Percentiles rank a stretch among this genome's conserved stretches.
Evolutionary conservation across 2,329 filamentous ascomycete genomes (phyloP).

Genomic region (Cladosporium velox): DNA sequence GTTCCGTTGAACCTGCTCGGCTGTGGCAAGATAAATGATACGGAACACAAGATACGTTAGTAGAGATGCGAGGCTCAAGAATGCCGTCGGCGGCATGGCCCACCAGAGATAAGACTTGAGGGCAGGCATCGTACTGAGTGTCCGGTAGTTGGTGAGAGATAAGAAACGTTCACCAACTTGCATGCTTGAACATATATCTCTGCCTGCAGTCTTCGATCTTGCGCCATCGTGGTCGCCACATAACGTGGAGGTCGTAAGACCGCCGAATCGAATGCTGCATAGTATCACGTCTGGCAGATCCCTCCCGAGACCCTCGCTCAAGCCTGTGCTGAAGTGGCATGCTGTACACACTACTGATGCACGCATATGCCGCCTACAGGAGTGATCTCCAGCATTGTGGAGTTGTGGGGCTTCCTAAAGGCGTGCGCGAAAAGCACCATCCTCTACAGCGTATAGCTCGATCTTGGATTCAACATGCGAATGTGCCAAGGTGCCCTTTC

Average conservation of each 20-base stretch:
- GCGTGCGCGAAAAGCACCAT: not conserved
- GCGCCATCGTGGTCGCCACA: not conserved
- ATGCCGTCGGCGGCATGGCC: conserved; percentile 19
- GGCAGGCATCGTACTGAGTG: not conserved
- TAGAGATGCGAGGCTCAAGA: conserved; percentile 5
- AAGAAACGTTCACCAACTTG: not conserved
- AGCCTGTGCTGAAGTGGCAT: not conserved
- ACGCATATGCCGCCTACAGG: conserved; percentile 1
- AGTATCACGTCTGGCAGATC: conserved; percentile 1
- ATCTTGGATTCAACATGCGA: not conserved
- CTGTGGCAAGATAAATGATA: conserved; percentile 7
- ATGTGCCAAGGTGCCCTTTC: not conserved
- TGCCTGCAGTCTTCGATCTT: not conserved
- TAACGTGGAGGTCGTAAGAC: conserved; percentile 9
- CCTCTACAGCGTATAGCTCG: not conserved
- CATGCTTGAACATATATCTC: not conserved
- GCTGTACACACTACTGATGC: not conserved
- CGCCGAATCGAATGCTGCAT: not conserved
- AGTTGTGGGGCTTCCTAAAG: conserved; percentile 1
- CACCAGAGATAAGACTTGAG: conserved; percentile 9
- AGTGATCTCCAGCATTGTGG: not conserved
- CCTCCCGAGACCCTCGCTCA: not conserved
- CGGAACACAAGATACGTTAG: conserved; percentile 18
- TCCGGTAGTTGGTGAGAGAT: conserved; percentile 3
- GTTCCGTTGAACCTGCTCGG: not conserved